Base-by-base conservation (phyloP, 164 flowering plant genomes). In the Vitis labrusca region DNA sequence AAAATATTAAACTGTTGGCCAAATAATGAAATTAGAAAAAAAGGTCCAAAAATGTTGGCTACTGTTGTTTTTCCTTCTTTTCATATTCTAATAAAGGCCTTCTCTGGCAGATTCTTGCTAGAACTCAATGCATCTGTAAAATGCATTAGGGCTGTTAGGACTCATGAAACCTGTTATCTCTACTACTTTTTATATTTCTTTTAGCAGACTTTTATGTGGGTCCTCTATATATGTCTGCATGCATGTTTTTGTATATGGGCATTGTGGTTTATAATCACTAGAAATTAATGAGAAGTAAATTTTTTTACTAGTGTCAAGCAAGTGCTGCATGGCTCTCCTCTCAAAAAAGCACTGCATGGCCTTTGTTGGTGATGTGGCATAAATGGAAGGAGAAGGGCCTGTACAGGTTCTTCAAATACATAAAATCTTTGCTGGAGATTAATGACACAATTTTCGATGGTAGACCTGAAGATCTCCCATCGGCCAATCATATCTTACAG, bases 401-500 rank as follows among this genome's bases (percentile, higher is more conserved):
- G 61, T 57, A 23, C 70, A 56, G 57, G 64, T 59, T 71, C 69
- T 75, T 68, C 77, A 60, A 50, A 63, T 77, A 68, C 53, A 73
- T 75, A 76, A 74, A 66, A 53, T 71, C 44, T 76, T 83, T 72
- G 70, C 72, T 47, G 83, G 82, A 74, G 85, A 88, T 82, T 84
- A 73, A 76, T 52, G 3, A 67, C 19, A 56, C 59, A 57, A 51
- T 64, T 63, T 67, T 67, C 85, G 65, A 91, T 91, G 97, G 89
- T 81, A 69, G 87, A 78, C 66, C 67, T 68, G 16, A 84, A 80
- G 68, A 67, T 75, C 49, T 68, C 82, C 15, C 82, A 37, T 59
- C 81, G 76, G 70, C 89, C 97, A 67, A 76, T 23, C 51, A 90
- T 93, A 70, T 71, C 82, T 69, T 95, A 85, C 69, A 87, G 99